Evolutionary conservation across 116 monocot species (phyloP), one percentile per base, ranked within the genome.

Genomic region (Zostera marina): DNA sequence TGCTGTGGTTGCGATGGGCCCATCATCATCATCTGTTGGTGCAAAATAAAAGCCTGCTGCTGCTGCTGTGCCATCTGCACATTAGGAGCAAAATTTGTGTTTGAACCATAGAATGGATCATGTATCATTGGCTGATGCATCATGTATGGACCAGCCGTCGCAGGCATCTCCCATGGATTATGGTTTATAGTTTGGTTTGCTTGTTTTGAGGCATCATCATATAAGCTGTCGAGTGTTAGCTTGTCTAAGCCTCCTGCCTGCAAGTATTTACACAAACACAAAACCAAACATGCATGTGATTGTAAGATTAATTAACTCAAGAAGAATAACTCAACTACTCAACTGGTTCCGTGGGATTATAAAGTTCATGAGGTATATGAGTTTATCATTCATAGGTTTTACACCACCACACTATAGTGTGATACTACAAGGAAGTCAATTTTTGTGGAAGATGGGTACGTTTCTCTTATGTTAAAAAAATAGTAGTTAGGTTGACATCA

Each of bases 1-100:
- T 77, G 85, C 7, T 71, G 69, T 11, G 70, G 73, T 40, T 77
- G 84, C 22, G 70, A 81, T 17, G 70, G 68, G 47, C 72, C 73
- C 59, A 69, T 70, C 80, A 78, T 73, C 85, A 83, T 79, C 80
- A 79, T 78, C 58, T 74, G 72, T 68, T 85, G 89, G 62, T 88
- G 93, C 68, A 80, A 58, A 66, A 89, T 72, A 65, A 82, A 78
- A 22, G 82, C 80, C 47, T 96, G 96, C 42, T 92, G 87, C 47
- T 92, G 87, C 47, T 94, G 93, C 56, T 96, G 88, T 9, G 81
- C 82, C 89, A 96, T 89, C 55, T 96, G 96, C 14, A 96, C 85
- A 1, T 67, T 60, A 49, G 96, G 79, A 0, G 96, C 82, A 13
- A 77, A 63, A 9, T 85, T 44, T 11, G 49, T 26, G 40, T 69